Conservation (phyloP, 73 alveolate species). For the Paramecium pentaurelia region DNA sequence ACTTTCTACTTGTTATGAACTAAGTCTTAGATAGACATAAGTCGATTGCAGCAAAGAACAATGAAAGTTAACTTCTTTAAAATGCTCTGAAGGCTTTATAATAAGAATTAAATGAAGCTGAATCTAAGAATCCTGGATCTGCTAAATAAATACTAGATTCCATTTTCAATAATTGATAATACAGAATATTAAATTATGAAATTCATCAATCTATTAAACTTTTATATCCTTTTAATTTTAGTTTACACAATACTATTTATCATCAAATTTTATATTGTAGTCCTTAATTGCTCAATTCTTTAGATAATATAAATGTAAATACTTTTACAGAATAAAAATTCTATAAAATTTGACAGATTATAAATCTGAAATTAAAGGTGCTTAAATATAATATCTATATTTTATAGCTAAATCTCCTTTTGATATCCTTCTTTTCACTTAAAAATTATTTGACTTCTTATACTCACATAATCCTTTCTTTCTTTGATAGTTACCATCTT, state of each 20-base stretch:
- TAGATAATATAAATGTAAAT: too few species aligned
- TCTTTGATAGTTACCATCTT: too few species aligned
- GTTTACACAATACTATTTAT: slow-evolving; percentile 7
- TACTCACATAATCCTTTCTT: slow-evolving; percentile 31
- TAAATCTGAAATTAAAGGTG: neutral
- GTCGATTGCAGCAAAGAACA: neutral
- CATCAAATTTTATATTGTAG: neutral
- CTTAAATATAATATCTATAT: too few species aligned
- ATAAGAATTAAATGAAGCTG: slow-evolving; percentile 18
- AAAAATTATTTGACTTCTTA: neutral
- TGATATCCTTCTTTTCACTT: slow-evolving; percentile 61
- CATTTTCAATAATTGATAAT: neutral
- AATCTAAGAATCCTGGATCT: neutral
- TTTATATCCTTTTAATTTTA: neutral
- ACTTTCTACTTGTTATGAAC: neutral
- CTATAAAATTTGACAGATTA: neutral
- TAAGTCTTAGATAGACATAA: neutral
- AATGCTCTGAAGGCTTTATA: neutral
- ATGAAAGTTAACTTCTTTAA: neutral
- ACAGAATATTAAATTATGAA: neutral
- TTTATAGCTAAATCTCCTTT: slow-evolving; percentile 30
- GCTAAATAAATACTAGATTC: neutral
- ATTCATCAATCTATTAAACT: neutral
- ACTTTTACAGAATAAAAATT: too few species aligned
- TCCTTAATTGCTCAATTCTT: too few species aligned